Base-by-base conservation (phyloP, 768 basidiomycete genomes). In the Epithele typhae region DNA sequence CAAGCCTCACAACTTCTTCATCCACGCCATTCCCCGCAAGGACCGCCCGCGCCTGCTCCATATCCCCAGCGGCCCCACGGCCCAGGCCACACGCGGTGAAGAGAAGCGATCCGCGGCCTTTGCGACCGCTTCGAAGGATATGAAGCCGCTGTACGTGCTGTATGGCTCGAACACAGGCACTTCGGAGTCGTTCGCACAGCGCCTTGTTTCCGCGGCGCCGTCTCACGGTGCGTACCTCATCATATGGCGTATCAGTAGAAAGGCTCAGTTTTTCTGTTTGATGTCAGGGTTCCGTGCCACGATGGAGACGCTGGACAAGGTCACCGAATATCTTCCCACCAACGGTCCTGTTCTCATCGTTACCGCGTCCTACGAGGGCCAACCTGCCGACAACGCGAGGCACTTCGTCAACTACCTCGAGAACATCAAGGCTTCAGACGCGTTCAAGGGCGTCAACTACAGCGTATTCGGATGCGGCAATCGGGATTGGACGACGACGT, bases 381-480 rank as follows among this genome's bases (percentile, higher is more conserved):
- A 72, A 56, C 74, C 75, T n/a, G 69, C 75, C 2, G 74, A 76
- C 57, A 74, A 77, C 49, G 75, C 74, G 4, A 64, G 63, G 8
- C 64, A 62, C 35, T 76, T 75, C 51, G 63, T 75, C 12, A 65
- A 71, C 42, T 70, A 69, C 64, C 52, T 77, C 15, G 59, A 57
- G 36, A 60, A 55, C 42, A 48, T 68, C 11, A 46, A 63, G 5
- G 59, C 48, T 23, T 30, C 45, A 18, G 54, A 58, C 38, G 40
- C 37, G 17, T 53, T 72, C 44, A 44, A 49, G 1, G 61, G 61
- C 23, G 59, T 72, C 22, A 56, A 57, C 23, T 77, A 65, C 44
- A 71, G 68, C 1, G 70, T 77, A n/a, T 76, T 77, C 47, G 75
- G 74, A 1, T 74, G 73, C 49, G 75, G 75, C 2, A 72, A 77